These are phyloP conservation scores for Trichoderma gracile DNA, from an alignment of 2,329 filamentous ascomycete species.

Conservation along the genomic window DNA sequence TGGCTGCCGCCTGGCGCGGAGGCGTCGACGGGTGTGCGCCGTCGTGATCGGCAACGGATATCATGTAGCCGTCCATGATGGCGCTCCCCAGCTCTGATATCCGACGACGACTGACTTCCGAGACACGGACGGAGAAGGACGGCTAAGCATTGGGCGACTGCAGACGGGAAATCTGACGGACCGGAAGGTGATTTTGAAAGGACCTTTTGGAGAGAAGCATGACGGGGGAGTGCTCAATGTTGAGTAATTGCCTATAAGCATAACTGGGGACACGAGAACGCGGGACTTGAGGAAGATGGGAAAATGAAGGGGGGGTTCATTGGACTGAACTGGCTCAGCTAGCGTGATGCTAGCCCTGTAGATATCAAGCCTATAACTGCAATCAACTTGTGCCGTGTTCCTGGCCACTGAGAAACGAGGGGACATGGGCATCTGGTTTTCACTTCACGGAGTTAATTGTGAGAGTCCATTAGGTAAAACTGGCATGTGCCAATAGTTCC, in stretches of 20 bases:
- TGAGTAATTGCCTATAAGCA: neutral
- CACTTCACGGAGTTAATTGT: neutral
- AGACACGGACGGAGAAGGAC: constrained; percentile 20
- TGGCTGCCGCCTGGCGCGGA: constrained; percentile 7
- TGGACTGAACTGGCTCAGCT: neutral
- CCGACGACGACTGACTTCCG: constrained; percentile 19
- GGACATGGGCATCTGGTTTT: neutral
- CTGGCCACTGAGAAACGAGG: neutral
- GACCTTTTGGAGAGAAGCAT: neutral
- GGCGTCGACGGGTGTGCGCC: constrained; percentile 19
- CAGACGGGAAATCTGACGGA: constrained; percentile 11
- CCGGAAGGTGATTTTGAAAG: neutral
- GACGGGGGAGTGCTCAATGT: neutral
- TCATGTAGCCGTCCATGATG: constrained; percentile 18
- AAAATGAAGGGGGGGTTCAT: neutral
- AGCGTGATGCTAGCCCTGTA: neutral
- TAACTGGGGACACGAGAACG: neutral
- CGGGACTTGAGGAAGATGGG: too few species aligned
- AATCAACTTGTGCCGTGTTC: constrained; percentile 12
- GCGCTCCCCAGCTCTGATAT: constrained; percentile 14
- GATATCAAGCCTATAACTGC: neutral
- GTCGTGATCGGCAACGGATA: constrained; percentile 17
- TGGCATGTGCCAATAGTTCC: constrained; percentile 4
- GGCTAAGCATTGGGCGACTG: constrained; percentile 17
- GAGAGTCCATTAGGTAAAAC: constrained; percentile 12